These are phyloP conservation scores for Aquilaria malaccensis DNA, from an alignment of 345 rosid genomes.

Conservation along the genomic window DNA sequence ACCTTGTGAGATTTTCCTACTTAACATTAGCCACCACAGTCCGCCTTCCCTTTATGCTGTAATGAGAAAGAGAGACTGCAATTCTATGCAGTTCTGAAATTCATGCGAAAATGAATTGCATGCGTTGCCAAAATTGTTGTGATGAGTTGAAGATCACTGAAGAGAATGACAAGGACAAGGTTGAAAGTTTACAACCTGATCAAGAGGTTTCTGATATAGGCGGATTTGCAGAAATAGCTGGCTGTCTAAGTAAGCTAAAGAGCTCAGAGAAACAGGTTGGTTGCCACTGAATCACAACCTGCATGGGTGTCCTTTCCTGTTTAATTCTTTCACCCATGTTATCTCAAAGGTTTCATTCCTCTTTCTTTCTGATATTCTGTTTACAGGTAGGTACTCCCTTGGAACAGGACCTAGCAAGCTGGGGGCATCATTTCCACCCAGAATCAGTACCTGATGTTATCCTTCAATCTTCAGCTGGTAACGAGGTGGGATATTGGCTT, in stretches of 20 bases:
- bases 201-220: conserved; percentile 53
- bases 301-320: not conserved
- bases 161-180: conserved; percentile 27
- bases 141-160: conserved; percentile 20
- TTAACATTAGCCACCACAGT: too few relatives aligned
- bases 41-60: too few relatives aligned
- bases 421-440: conserved; percentile 87
- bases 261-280: conserved; percentile 80
- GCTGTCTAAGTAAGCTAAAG: conserved; percentile 58
- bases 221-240: conserved; percentile 79
- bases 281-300: not conserved
- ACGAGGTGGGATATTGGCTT: conserved; percentile 42
- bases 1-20: too few relatives aligned
- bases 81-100: conserved; percentile 68
- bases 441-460: conserved; percentile 72
- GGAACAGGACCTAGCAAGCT: conserved; percentile 82
- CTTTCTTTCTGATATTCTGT: conserved; percentile 6
- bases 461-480: conserved; percentile 93
- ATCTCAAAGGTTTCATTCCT: conserved; percentile 3
- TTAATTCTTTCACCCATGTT: not conserved
- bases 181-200: conserved; percentile 20
- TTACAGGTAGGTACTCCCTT: conserved; percentile 78
- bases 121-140: conserved; percentile 42
- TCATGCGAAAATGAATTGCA: conserved; percentile 80
- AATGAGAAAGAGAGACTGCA: not conserved